phyloP scores from a whole-genome alignment of 129 eudicot genomes.

The Tagetes erecta region DNA sequence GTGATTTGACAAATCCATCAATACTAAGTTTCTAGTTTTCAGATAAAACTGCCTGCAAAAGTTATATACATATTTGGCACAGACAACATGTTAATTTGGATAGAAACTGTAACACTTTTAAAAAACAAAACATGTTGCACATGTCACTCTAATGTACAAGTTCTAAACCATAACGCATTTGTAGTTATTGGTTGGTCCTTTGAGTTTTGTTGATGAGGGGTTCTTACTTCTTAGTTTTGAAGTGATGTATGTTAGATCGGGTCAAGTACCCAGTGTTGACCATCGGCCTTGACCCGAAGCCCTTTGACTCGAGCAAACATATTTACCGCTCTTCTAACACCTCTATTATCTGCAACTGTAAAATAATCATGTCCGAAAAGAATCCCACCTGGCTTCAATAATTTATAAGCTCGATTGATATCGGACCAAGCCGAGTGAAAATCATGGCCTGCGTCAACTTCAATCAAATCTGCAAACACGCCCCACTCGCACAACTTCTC shows the following conservation, averaged over 20 bases:
- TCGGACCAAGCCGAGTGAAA: conserved; percentile 92
- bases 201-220: too few relatives aligned
- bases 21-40: too few relatives aligned
- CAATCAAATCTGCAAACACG: conserved; percentile 63
- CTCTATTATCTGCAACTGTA: conserved; percentile 54
- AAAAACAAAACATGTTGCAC: too few relatives aligned
- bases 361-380: conserved; percentile 75
- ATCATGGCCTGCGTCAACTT: conserved; percentile 77
- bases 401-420: conserved; percentile 66
- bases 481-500: conserved; percentile 75
- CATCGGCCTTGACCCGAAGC: conserved; percentile 52
- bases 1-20: too few relatives aligned
- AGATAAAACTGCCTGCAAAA: too few relatives aligned
- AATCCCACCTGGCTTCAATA: conserved; percentile 70
- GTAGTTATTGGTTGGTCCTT: too few relatives aligned
- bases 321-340: conserved; percentile 66
- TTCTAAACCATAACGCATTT: too few relatives aligned
- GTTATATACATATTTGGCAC: too few relatives aligned
- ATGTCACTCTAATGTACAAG: too few relatives aligned
- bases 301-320: conserved; percentile 65
- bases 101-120: too few relatives aligned
- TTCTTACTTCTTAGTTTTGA: too few relatives aligned
- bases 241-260: background rate
- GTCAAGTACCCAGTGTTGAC: conserved; percentile 73
- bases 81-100: too few relatives aligned